Percentiles rank a stretch among this genome's conserved stretches.
Evolutionary conservation across 73 alveolate genomes (phyloP).

Genomic region (Blepharisma stoltei): DNA sequence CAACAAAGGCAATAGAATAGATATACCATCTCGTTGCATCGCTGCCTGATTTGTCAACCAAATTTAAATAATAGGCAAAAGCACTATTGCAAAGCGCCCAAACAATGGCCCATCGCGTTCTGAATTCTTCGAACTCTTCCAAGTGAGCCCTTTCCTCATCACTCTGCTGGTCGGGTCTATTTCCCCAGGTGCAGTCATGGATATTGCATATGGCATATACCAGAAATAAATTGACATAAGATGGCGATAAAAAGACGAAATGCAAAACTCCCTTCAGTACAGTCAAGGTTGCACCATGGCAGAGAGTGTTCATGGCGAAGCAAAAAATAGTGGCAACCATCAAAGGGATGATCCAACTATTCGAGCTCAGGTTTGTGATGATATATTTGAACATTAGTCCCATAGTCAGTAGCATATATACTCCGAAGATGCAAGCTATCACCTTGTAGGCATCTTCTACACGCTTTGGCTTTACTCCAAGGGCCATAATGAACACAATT

Average conservation of each 20-base stretch:
- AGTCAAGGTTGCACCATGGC: neutral
- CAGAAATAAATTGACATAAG: constrained; percentile 26
- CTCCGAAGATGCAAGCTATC: constrained; percentile 7
- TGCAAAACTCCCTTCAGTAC: constrained; percentile 8
- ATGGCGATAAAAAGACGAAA: constrained; percentile 16
- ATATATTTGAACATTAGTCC: neutral
- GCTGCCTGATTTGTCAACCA: neutral
- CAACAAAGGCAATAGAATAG: neutral
- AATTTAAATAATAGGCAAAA: neutral
- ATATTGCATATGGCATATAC: constrained; percentile 25
- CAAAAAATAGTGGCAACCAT: neutral
- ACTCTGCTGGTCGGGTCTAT: neutral
- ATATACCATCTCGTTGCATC: neutral
- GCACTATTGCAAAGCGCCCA: constrained; percentile 21
- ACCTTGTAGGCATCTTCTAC: constrained; percentile 1
- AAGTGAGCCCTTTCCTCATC: neutral
- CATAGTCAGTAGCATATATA: neutral
- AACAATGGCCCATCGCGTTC: constrained; percentile 14
- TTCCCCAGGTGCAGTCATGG: constrained; percentile 33
- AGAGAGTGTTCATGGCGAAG: neutral
- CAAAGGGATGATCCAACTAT: neutral
- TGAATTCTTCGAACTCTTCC: constrained; percentile 23
- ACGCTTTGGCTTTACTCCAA: constrained; percentile 29
- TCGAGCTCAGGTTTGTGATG: neutral
- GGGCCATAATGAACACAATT: constrained; percentile 12